Conservation (phyloP, 306 rosid genomes). For the Astragalus glycyphyllos region DNA sequence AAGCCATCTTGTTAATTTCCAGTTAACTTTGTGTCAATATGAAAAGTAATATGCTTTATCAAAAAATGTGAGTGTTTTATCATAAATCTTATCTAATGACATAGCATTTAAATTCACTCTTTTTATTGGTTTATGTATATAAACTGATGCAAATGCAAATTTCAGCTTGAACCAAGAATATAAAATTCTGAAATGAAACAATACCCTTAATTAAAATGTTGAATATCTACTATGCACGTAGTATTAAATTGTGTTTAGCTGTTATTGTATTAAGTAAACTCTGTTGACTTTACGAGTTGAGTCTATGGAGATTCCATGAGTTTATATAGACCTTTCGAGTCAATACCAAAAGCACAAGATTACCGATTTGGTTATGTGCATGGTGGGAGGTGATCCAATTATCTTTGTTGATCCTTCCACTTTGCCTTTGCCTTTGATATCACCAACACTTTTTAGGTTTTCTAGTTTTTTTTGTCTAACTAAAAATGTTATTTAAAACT, state of each 20-base stretch:
- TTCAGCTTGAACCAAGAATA: constrained; percentile 19
- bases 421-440: no score
- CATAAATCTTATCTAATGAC: neutral
- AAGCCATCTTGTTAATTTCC: constrained; percentile 32
- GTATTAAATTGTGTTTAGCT: no score
- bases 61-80: neutral
- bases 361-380: neutral
- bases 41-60: neutral
- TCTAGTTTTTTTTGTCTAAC: neutral
- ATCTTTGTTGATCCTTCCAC: neutral
- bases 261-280: neutral
- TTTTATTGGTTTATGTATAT: neutral
- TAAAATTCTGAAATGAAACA: no score
- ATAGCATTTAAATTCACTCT: neutral
- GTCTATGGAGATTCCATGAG: neutral
- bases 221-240: neutral
- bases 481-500: neutral
- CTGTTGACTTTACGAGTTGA: neutral
- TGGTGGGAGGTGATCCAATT: neutral
- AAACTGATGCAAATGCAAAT: constrained; percentile 28
- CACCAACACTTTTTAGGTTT: neutral
- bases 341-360: neutral
- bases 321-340: neutral
- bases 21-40: constrained; percentile 12
- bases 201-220: neutral